phyloP scores from a whole-genome alignment of 1,284 basidiomycete species.

The Pisolithus thermaeus region DNA sequence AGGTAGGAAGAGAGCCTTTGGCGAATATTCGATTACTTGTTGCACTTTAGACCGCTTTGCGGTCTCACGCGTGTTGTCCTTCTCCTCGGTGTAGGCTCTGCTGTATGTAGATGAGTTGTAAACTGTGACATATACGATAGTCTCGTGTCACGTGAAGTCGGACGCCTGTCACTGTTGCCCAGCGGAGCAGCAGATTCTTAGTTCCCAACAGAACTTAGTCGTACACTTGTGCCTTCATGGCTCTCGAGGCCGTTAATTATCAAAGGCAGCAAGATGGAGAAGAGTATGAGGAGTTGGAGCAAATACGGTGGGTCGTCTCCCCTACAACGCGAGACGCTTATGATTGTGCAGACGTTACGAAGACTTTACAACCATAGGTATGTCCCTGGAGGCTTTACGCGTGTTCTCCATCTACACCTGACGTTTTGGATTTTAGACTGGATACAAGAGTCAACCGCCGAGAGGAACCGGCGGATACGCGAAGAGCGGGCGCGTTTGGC shows the following conservation, averaged over 20 bases:
- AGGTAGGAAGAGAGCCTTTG: background rate
- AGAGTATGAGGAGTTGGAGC: slow-evolving; percentile 29
- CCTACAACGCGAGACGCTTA: slow-evolving; percentile 12
- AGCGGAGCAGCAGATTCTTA: no score
- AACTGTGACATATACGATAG: no score
- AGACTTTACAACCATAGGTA: slow-evolving; percentile 81
- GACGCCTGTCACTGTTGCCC: background rate
- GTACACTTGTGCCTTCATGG: slow-evolving; percentile 13
- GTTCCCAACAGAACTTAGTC: background rate
- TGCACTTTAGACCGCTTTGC: no score
- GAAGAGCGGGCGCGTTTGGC: slow-evolving; percentile 45
- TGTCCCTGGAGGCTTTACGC: slow-evolving; percentile 21
- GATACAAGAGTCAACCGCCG: slow-evolving; percentile 91
- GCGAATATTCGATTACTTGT: no score
- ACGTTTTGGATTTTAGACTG: slow-evolving; percentile 52
- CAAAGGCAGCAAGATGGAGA: slow-evolving; percentile 17
- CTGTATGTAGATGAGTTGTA: no score
- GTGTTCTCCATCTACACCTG: slow-evolving; percentile 6
- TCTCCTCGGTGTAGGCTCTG: no score
- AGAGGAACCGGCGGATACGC: slow-evolving; percentile 71
- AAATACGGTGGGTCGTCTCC: slow-evolving; percentile 21
- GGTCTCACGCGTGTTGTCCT: no score
- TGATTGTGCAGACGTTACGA: slow-evolving; percentile 57
- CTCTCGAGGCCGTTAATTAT: slow-evolving; percentile 19
- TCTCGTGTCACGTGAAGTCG: no score